phyloP scores from a whole-genome alignment of 2,329 filamentous ascomycete species.

The Neopestalotiopsis rosae region DNA sequence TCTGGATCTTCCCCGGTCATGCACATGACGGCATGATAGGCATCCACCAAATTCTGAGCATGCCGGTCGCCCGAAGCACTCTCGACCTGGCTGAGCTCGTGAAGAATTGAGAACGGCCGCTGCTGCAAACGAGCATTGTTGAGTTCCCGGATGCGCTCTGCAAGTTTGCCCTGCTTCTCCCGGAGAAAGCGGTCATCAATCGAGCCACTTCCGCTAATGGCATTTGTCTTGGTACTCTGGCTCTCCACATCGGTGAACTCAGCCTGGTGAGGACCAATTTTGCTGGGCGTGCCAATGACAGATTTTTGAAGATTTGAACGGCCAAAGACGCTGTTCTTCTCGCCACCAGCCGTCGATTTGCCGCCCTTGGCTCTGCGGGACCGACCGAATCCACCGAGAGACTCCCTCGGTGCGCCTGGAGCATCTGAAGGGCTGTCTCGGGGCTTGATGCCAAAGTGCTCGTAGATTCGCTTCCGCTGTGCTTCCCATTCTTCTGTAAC shows the following conservation, averaged over 20 bases:
- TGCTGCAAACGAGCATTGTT: slow-evolving; percentile 75
- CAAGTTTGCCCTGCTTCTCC: slow-evolving; percentile 84
- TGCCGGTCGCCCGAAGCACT: slow-evolving; percentile 71
- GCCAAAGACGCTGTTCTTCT: slow-evolving; percentile 63
- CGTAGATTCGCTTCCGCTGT: slow-evolving; percentile 90
- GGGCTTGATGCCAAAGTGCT: slow-evolving; percentile 88
- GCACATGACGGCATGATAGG: slow-evolving; percentile 80
- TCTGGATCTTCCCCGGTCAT: slow-evolving; percentile 77
- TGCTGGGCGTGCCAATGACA: slow-evolving; percentile 81
- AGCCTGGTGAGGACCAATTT: slow-evolving; percentile 66
- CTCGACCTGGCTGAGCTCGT: slow-evolving; percentile 79
- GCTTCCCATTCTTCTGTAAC: slow-evolving; percentile 95
- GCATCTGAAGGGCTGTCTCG: slow-evolving; percentile 50
- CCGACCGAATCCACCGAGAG: slow-evolving; percentile 63
- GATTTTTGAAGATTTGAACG: slow-evolving; percentile 78
- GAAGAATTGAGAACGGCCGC: slow-evolving; percentile 73
- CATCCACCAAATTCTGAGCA: slow-evolving; percentile 76
- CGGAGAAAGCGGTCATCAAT: slow-evolving; percentile 78
- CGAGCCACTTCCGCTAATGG: slow-evolving; percentile 52
- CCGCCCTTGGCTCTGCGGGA: slow-evolving; percentile 48
- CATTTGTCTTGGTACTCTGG: slow-evolving; percentile 53
- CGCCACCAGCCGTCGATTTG: slow-evolving; percentile 39
- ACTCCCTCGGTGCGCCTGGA: slow-evolving; percentile 47
- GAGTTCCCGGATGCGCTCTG: slow-evolving; percentile 78
- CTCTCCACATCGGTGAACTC: slow-evolving; percentile 74